Evolutionary conservation across 345 rosid genomes (phyloP).

Genomic region (Gossypioides kirkii): DNA sequence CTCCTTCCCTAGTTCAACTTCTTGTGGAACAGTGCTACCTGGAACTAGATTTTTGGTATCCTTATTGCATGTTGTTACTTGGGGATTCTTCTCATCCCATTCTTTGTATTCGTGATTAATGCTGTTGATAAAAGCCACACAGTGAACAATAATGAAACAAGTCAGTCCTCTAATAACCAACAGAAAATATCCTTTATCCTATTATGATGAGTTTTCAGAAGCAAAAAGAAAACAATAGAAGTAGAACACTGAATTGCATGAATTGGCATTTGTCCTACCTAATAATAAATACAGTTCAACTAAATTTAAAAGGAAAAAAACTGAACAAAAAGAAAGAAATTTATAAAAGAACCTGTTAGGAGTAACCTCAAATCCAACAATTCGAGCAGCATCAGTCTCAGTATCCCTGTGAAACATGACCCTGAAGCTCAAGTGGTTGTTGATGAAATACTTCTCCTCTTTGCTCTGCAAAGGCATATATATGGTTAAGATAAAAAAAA

Average conservation of each 20-base stretch:
- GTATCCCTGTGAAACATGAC: conserved; percentile 87
- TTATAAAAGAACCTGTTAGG: conserved; percentile 63
- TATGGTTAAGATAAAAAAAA: conserved; percentile 6
- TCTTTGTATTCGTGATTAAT: conserved; percentile 89
- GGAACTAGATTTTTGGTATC: conserved; percentile 81
- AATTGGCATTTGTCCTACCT: neutral
- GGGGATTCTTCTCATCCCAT: conserved; percentile 83
- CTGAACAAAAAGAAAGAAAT: conserved; percentile 1
- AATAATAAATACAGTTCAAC: neutral
- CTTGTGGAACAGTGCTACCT: conserved; percentile 86
- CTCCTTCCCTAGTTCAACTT: conserved; percentile 65
- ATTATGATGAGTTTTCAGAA: neutral
- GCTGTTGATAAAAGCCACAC: conserved; percentile 40
- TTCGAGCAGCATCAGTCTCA: conserved; percentile 78
- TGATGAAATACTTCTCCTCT: conserved; percentile 90
- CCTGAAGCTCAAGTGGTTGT: conserved; percentile 91
- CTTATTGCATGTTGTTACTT: conserved; percentile 82
- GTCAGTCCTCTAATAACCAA: neutral
- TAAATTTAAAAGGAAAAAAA: neutral
- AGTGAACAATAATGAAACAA: neutral
- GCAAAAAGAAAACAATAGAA: neutral
- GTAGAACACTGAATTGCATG: neutral
- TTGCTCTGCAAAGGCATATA: conserved; percentile 61
- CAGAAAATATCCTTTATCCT: neutral
- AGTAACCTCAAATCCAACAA: conserved; percentile 96